Evolutionary conservation across 345 rosid genomes (phyloP).

Genomic region (Atalantia buxifolia): DNA sequence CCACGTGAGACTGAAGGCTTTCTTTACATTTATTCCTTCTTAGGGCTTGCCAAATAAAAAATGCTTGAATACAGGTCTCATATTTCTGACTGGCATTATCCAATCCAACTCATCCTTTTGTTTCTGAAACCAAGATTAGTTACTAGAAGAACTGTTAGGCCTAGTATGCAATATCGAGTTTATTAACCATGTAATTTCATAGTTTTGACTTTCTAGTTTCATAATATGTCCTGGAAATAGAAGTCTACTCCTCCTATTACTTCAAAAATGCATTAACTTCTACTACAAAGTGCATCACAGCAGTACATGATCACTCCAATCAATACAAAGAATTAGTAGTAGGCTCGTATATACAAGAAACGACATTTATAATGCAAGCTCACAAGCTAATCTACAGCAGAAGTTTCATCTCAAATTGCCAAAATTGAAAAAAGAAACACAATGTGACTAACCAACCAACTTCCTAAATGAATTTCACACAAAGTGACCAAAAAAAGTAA

Average conservation of each 20-base stretch:
- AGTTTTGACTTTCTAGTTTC: neutral
- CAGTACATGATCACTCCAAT: neutral
- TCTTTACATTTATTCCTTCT: neutral
- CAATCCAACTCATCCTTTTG: neutral
- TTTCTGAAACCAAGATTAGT: neutral
- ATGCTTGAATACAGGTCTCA: neutral
- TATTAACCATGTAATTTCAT: neutral
- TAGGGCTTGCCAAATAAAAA: neutral
- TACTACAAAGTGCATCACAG: neutral
- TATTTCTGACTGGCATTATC: neutral
- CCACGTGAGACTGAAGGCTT: neutral
- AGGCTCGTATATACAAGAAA: neutral
- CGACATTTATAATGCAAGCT: neutral
- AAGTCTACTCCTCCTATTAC: neutral
- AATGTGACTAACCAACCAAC: neutral
- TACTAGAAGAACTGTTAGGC: neutral
- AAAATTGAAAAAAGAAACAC: neutral
- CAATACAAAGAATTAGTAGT: neutral
- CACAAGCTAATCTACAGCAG: neutral
- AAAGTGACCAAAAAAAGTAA: neutral
- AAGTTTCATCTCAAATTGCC: neutral
- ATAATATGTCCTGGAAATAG: neutral
- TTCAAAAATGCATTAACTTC: neutral
- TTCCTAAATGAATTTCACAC: neutral
- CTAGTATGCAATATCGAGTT: neutral